A percentile compares a stretch with the other conserved stretches of the same genome.
Evolutionary conservation across 2,329 filamentous ascomycete genomes (phyloP).

Genomic region (Tolypocladium amazonense): DNA sequence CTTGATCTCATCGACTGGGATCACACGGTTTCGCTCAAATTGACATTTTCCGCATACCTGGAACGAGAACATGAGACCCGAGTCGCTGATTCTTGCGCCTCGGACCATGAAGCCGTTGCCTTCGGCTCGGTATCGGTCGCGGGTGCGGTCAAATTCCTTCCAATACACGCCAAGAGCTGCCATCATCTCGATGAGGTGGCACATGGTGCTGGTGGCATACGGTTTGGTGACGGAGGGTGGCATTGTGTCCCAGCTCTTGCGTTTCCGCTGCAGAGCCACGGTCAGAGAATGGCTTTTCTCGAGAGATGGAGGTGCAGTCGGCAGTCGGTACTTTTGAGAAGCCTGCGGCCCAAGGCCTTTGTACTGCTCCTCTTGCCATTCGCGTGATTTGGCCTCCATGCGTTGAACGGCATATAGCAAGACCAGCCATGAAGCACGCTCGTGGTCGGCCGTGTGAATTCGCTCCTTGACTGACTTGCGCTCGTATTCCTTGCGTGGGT

Average conservation of each 20-base stretch:
- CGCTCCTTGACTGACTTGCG: constrained; percentile 17
- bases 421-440: constrained; percentile 42
- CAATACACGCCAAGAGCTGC: constrained; percentile 46
- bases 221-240: constrained; percentile 34
- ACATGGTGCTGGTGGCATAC: constrained; percentile 44
- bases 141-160: constrained; percentile 44
- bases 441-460: constrained; percentile 45
- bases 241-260: constrained; percentile 42
- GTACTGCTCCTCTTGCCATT: constrained; percentile 32
- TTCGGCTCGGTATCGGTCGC: constrained; percentile 41
- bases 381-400: constrained; percentile 36
- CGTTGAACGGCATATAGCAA: constrained; percentile 38
- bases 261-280: constrained; percentile 35
- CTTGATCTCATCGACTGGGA: constrained; percentile 42
- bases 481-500: constrained; percentile 15
- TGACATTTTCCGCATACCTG: constrained; percentile 35
- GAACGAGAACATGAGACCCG: constrained; percentile 45
- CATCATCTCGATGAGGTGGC: constrained; percentile 42
- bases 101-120: constrained; percentile 43
- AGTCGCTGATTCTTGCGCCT: constrained; percentile 33
- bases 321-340: constrained; percentile 8
- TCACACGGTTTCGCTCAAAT: constrained; percentile 39
- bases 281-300: constrained; percentile 27
- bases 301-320: constrained; percentile 13
- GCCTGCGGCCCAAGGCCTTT: constrained; percentile 10